Conservation (phyloP, 306 rosid species). For the Vicia faba region DNA sequence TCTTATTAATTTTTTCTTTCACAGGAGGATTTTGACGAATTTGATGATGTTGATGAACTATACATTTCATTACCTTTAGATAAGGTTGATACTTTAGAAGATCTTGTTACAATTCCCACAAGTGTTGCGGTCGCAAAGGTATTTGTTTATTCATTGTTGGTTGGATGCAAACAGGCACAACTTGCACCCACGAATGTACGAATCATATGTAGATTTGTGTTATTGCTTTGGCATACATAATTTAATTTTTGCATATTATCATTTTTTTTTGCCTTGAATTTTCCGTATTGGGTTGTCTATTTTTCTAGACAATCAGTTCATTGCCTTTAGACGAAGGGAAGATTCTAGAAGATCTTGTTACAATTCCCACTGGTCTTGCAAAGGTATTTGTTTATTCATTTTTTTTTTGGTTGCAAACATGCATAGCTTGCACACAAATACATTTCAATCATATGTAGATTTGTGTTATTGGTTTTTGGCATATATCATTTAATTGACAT, state of each 20-base stretch:
- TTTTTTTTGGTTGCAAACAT: conserved; percentile 22
- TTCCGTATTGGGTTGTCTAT: conserved; percentile 12
- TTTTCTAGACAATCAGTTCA: conserved; percentile 30
- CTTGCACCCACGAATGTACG: not conserved
- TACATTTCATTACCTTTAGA: conserved; percentile 82
- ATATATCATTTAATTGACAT: conserved; percentile 14
- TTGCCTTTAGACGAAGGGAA: conserved; percentile 29
- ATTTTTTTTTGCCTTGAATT: not conserved
- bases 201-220: conserved; percentile 27
- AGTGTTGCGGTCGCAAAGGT: conserved; percentile 84
- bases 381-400: conserved; percentile 25
- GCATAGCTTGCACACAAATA: conserved; percentile 10
- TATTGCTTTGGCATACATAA: conserved; percentile 14
- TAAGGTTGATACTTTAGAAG: conserved; percentile 95
- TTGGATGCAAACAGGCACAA: conserved; percentile 16
- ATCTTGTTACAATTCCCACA: conserved; percentile 78
- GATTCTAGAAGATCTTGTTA: conserved; percentile 31
- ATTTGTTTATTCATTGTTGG: conserved; percentile 17
- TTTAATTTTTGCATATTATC: conserved; percentile 21
- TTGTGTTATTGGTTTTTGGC: conserved; percentile 28
- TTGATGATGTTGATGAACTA: conserved; percentile 87
- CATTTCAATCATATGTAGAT: conserved; percentile 19
- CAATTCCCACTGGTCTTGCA: conserved; percentile 29
- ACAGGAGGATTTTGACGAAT: conserved; percentile 92
- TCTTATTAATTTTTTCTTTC: conserved; percentile 13